A percentile compares a stretch with the other conserved stretches of the same genome.
phyloP scores from a whole-genome alignment of 352 stramenopile genomes.

The Phytophthora multivora region DNA sequence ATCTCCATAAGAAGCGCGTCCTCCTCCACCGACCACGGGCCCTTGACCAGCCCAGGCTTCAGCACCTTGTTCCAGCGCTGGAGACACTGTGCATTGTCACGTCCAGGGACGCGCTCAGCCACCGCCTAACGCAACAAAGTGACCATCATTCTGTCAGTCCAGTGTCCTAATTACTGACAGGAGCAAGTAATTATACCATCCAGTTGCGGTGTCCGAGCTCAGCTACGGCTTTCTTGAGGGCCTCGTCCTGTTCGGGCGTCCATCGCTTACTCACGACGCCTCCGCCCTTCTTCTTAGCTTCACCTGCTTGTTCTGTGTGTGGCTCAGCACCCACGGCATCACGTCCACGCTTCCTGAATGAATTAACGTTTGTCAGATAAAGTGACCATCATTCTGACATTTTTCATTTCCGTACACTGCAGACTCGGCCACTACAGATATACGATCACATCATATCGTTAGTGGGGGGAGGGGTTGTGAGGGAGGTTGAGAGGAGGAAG shows the following conservation, averaged over 20 bases:
- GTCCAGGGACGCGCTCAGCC: slow-evolving; percentile 60
- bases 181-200: slow-evolving; percentile 53
- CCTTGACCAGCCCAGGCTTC: slow-evolving; percentile 92
- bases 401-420: slow-evolving; percentile 18
- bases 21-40: slow-evolving; percentile 92
- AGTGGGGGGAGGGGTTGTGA: neutral
- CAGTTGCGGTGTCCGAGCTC: slow-evolving; percentile 88
- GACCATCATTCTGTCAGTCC: slow-evolving; percentile 2
- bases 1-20: slow-evolving; percentile 86
- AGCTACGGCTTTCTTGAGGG: slow-evolving; percentile 74
- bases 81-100: slow-evolving; percentile 84
- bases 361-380: neutral
- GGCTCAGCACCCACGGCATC: slow-evolving; percentile 23
- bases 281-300: slow-evolving; percentile 58
- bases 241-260: slow-evolving; percentile 87
- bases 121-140: slow-evolving; percentile 42
- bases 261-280: slow-evolving; percentile 63
- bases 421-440: slow-evolving; percentile 27
- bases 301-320: slow-evolving; percentile 22
- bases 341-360: slow-evolving; percentile 40
- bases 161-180: neutral
- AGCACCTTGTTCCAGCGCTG: slow-evolving; percentile 92
- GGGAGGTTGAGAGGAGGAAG: neutral
- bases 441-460: neutral
- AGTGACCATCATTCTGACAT: slow-evolving; percentile 13